Evolutionary conservation across 2,329 filamentous ascomycete genomes (phyloP).

Genomic region (Cercospora brassicicola): DNA sequence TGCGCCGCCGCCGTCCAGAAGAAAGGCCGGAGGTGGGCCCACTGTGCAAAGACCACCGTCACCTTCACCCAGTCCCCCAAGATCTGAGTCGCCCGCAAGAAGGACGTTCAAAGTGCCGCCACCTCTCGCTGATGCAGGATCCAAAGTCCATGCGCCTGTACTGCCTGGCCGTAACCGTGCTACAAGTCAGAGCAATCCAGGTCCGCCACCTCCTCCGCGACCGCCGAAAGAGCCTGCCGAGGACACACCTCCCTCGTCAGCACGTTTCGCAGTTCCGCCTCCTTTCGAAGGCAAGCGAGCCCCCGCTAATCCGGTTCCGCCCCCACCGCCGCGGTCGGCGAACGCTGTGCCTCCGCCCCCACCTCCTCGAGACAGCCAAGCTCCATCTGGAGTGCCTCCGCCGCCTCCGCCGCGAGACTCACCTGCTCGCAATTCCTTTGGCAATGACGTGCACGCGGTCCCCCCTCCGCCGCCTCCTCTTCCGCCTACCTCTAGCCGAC

Average conservation of each 20-base stretch:
- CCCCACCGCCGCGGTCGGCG: conserved; percentile 25
- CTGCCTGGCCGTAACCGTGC: conserved; percentile 58
- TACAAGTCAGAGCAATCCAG: conserved; percentile 33
- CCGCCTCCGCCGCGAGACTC: conserved; percentile 62
- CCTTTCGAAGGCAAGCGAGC: conserved; percentile 67
- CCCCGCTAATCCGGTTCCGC: conserved; percentile 67
- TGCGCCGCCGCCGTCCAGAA: conserved; percentile 51
- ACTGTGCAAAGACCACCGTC: conserved; percentile 49
- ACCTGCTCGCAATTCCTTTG: conserved; percentile 49
- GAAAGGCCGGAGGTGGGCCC: conserved; percentile 39
- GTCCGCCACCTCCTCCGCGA: conserved; percentile 50
- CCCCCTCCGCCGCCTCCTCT: conserved; percentile 39
- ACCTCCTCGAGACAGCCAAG: conserved; percentile 43
- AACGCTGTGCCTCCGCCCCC: conserved; percentile 60
- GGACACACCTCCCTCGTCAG: conserved; percentile 36
- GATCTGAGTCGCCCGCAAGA: conserved; percentile 69
- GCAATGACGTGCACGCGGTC: conserved; percentile 30
- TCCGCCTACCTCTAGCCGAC: conserved; percentile 34
- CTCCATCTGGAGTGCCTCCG: conserved; percentile 39
- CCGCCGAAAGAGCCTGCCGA: conserved; percentile 60
- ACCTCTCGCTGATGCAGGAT: conserved; percentile 84
- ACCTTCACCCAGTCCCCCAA: conserved; percentile 61
- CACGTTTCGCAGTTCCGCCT: conserved; percentile 74
- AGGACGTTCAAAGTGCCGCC: conserved; percentile 81
- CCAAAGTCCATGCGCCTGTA: conserved; percentile 45